Conservation (phyloP, 1,139 yeast species). For the Taphrina populina region DNA sequence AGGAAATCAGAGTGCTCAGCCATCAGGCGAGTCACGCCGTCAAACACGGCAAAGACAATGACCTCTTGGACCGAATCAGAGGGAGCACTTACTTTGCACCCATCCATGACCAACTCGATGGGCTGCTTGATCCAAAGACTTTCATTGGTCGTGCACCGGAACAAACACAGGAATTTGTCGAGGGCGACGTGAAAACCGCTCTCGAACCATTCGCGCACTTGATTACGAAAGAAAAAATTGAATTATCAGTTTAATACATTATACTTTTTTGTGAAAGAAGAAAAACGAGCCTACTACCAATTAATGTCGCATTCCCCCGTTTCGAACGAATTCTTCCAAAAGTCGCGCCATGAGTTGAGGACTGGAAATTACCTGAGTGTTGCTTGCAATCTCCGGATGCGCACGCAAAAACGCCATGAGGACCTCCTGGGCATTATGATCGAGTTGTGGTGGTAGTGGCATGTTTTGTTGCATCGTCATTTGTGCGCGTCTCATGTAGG, state of each 20-base stretch:
- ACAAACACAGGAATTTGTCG: conserved; percentile 91
- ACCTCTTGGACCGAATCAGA: conserved; percentile 83
- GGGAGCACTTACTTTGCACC: conserved; percentile 83
- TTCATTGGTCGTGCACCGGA: conserved; percentile 98
- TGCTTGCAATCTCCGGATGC: conserved; percentile 25
- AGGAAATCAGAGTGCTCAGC: conserved; percentile 91
- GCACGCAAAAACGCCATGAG: conserved; percentile 25
- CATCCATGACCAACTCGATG: conserved; percentile 77
- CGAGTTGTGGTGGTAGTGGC: conserved; percentile 6
- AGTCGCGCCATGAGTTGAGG: conserved; percentile 25
- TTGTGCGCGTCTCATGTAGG: conserved; percentile 12
- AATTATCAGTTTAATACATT: conserved; percentile 53
- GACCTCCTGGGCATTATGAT: conserved; percentile 19
- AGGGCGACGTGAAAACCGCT: conserved; percentile 79
- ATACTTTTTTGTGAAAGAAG: background rate
- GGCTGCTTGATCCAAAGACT: conserved; percentile 82
- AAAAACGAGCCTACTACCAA: background rate
- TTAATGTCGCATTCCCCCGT: conserved; percentile 16
- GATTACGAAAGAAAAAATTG: conserved; percentile 65
- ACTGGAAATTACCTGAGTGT: conserved; percentile 20
- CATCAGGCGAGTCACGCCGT: conserved; percentile 98
- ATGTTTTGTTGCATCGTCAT: background rate
- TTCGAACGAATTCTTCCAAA: conserved; percentile 20
- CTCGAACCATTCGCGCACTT: conserved; percentile 63
- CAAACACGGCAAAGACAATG: conserved; percentile 98